A percentile compares a stretch with the other conserved stretches of the same genome.
These are phyloP conservation scores for Xerocomellus chrysenteron DNA, from an alignment of 768 basidiomycete species.

Conservation along the genomic window DNA sequence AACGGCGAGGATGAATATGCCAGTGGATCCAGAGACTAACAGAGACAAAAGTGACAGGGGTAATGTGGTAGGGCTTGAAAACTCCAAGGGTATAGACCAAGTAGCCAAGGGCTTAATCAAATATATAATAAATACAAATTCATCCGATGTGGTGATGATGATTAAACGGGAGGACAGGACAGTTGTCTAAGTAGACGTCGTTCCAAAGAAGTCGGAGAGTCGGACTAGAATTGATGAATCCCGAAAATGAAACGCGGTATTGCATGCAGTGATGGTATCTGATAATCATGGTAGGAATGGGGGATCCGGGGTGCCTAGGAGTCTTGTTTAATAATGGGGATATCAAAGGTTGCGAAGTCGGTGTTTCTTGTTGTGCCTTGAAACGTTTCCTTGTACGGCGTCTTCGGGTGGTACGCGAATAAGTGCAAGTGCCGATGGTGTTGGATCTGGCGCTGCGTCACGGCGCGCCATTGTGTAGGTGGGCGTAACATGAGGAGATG, in stretches of 20 bases:
- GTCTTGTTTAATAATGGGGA: neutral
- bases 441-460: conserved; percentile 17
- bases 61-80: conserved; percentile 2
- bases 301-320: neutral
- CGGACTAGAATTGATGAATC: neutral
- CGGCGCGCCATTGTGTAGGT: conserved; percentile 58
- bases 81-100: conserved; percentile 11
- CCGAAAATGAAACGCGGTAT: neutral
- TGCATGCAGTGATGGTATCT: conserved; percentile 5
- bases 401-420: conserved; percentile 9
- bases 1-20: neutral
- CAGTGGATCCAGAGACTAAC: neutral
- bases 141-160: conserved; percentile 16
- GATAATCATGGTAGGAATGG: conserved; percentile 3
- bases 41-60: conserved; percentile 2
- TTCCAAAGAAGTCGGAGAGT: conserved; percentile 14
- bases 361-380: conserved; percentile 14
- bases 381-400: neutral
- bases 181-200: conserved; percentile 21
- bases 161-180: conserved; percentile 35
- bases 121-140: conserved; percentile 26
- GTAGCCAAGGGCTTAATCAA: conserved; percentile 14
- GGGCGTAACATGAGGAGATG: conserved; percentile 50
- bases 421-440: conserved; percentile 10
- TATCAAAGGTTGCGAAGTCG: conserved; percentile 11